Evolutionary conservation across 768 basidiomycete genomes (phyloP).

Genomic region (Pleurotus citrinopileatus): DNA sequence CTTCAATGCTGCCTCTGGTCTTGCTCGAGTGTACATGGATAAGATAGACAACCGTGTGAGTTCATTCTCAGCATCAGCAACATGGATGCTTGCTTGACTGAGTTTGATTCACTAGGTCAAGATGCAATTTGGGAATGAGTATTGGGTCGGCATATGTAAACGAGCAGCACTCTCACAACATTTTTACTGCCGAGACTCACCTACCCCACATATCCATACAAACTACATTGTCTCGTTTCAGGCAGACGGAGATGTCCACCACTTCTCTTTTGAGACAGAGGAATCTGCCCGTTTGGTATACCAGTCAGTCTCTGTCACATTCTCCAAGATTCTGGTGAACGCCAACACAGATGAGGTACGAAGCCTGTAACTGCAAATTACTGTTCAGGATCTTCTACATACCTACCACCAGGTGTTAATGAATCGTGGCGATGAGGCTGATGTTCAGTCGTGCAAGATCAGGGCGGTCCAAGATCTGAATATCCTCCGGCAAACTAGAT

Average conservation of each 20-base stretch:
- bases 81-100: background rate
- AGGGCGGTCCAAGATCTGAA: background rate
- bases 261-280: background rate
- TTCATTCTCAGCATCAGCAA: no score
- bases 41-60: background rate
- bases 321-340: background rate
- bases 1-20: background rate
- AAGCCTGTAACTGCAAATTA: background rate
- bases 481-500: background rate
- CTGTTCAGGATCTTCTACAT: background rate
- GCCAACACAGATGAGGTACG: background rate
- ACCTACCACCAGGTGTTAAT: background rate
- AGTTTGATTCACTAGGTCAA: background rate
- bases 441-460: background rate
- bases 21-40: background rate
- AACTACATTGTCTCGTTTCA: background rate
- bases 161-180: background rate
- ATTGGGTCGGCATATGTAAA: background rate
- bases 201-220: background rate
- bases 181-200: no score
- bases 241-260: background rate
- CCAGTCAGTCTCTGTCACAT: background rate
- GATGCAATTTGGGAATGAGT: background rate
- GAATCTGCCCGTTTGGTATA: background rate
- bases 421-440: background rate